A percentile compares a stretch with the other conserved stretches of the same genome.
Conservation (phyloP, 1,284 basidiomycete species). For the Waitea zeae region DNA sequence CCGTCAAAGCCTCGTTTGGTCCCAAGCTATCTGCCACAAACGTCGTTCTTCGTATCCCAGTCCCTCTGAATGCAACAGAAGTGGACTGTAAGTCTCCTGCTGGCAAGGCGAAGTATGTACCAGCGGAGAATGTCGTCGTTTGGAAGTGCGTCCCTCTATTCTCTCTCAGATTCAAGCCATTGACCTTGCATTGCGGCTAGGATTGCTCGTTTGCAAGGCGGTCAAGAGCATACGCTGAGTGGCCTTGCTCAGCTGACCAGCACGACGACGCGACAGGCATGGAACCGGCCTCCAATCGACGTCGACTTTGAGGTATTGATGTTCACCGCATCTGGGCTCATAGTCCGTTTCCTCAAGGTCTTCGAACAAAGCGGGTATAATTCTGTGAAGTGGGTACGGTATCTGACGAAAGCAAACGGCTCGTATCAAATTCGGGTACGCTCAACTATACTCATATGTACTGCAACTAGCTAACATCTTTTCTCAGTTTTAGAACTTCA, state of each 20-base stretch:
- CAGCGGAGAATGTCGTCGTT: conserved; percentile 86
- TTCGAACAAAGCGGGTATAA: conserved; percentile 87
- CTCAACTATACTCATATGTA: conserved; percentile 7
- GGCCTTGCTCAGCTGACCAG: conserved; percentile 74
- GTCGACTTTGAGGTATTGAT: conserved; percentile 97
- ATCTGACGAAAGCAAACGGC: conserved; percentile 78
- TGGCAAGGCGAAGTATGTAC: conserved; percentile 96
- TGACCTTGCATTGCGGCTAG: conserved; percentile 26
- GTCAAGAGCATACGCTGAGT: conserved; percentile 76
- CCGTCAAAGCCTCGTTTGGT: conserved; percentile 81
- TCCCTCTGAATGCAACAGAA: conserved; percentile 84
- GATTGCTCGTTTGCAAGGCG: conserved; percentile 84
- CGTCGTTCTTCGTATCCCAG: conserved; percentile 87
- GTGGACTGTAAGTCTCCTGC: conserved; percentile 83
- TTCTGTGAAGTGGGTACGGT: conserved; percentile 85
- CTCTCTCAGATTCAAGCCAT: neutral
- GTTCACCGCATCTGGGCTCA: conserved; percentile 92
- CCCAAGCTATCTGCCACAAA: conserved; percentile 88
- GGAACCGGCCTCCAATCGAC: conserved; percentile 95
- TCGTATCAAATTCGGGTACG: conserved; percentile 75
- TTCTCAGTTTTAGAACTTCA: conserved; percentile 1
- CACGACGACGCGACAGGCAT: conserved; percentile 83
- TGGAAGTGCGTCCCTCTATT: conserved; percentile 71
- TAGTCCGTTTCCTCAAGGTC: conserved; percentile 95
- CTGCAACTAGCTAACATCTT: conserved; percentile 2